A percentile compares a stretch with the other conserved stretches of the same genome.
Evolutionary conservation across 352 stramenopile species (phyloP).

Genomic region (Phytophthora pisi): DNA sequence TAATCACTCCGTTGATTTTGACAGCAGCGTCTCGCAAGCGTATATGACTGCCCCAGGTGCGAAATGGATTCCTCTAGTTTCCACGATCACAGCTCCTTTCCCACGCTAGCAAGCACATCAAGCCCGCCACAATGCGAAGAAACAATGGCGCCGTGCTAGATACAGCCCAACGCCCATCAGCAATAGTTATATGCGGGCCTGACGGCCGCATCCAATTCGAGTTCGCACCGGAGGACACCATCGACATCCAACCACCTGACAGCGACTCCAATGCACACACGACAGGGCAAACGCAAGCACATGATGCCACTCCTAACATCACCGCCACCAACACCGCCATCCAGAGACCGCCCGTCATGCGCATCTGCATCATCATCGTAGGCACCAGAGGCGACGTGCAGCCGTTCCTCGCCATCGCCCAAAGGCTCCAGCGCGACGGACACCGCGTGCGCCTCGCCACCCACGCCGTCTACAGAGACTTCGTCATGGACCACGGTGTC

Average conservation of each 20-base stretch:
- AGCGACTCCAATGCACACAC: not conserved
- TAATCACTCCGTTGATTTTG: too few relatives aligned
- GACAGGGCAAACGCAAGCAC: not conserved
- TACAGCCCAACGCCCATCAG: not conserved
- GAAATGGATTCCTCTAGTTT: too few relatives aligned
- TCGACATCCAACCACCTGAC: not conserved
- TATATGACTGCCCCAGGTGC: not conserved
- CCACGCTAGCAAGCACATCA: not conserved
- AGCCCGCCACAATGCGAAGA: not conserved
- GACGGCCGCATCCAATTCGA: not conserved
- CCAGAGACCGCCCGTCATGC: slow-evolving; percentile 29
- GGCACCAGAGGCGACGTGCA: slow-evolving; percentile 76
- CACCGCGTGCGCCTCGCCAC: slow-evolving; percentile 92
- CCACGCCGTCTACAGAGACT: slow-evolving; percentile 81
- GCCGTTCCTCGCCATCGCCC: slow-evolving; percentile 77
- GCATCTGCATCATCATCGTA: slow-evolving; percentile 81
- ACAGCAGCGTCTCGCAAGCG: not conserved
- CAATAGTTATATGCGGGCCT: not conserved
- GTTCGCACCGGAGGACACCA: not conserved
- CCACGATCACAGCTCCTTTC: too few relatives aligned
- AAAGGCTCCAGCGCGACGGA: slow-evolving; percentile 68
- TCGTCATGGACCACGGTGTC: slow-evolving; percentile 67
- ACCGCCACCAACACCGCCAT: not conserved
- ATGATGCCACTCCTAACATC: not conserved
- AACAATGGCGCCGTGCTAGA: too few relatives aligned